phyloP scores from a whole-genome alignment of 108 stramenopile species.

The Discostella stelligeroides region DNA sequence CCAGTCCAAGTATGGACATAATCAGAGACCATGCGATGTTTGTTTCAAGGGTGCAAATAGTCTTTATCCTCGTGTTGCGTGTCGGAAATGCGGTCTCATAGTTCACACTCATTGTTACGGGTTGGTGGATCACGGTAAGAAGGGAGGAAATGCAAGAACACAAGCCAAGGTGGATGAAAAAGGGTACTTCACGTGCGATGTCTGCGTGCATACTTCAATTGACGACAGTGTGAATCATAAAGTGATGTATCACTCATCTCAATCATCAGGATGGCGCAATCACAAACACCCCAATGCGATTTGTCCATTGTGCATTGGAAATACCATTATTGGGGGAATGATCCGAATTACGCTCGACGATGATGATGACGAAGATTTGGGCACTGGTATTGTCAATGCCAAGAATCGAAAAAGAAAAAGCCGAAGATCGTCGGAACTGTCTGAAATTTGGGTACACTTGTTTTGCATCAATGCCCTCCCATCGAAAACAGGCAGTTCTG shows the following conservation, averaged over 20 bases:
- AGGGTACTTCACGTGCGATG: conserved; percentile 43
- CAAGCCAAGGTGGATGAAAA: conserved; percentile 23
- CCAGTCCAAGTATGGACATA: conserved; percentile 37
- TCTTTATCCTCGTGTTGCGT: conserved; percentile 32
- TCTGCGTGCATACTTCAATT: conserved; percentile 14
- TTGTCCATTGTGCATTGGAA: conserved; percentile 22
- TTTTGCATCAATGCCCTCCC: conserved; percentile 29
- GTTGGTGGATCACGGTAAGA: conserved; percentile 19
- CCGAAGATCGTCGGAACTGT: not conserved
- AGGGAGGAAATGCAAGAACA: not conserved
- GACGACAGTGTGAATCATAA: not conserved
- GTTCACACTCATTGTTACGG: conserved; percentile 48
- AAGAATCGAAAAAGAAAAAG: conserved; percentile 14
- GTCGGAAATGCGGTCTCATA: conserved; percentile 41
- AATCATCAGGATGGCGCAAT: conserved; percentile 26
- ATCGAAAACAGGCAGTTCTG: conserved; percentile 5
- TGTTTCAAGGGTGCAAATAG: conserved; percentile 34
- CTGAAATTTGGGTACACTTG: conserved; percentile 34
- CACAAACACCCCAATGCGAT: conserved; percentile 33
- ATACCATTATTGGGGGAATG: conserved; percentile 42
- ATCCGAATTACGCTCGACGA: conserved; percentile 10
- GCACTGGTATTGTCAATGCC: not conserved
- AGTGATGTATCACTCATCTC: conserved; percentile 9
- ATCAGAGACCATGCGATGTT: conserved; percentile 43
- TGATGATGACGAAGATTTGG: not conserved